phyloP scores from a whole-genome alignment of 2,329 filamentous ascomycete species.

The Trichoderma brevicompactum region DNA sequence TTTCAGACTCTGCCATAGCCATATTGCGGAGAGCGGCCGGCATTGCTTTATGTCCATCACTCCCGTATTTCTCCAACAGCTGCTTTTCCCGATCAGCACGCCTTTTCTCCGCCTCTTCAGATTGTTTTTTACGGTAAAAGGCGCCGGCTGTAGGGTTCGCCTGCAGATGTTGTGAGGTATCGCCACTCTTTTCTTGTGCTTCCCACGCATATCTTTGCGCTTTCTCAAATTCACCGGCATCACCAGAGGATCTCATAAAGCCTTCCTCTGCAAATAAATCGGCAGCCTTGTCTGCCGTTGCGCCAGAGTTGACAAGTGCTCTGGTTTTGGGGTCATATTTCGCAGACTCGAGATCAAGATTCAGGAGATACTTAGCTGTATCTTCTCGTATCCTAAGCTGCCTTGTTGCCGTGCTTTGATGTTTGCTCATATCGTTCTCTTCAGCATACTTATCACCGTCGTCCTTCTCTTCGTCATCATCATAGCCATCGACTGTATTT shows the following conservation, averaged over 20 bases:
- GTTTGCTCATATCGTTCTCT: constrained; percentile 93
- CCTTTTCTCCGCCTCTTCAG: constrained; percentile 71
- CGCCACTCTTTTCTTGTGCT: constrained; percentile 79
- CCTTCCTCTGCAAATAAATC: constrained; percentile 89
- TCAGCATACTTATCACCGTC: constrained; percentile 82
- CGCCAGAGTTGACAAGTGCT: constrained; percentile 84
- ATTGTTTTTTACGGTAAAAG: constrained; percentile 78
- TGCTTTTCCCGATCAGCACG: constrained; percentile 69
- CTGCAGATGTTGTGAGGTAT: constrained; percentile 85
- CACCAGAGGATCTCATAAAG: constrained; percentile 84
- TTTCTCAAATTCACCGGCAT: constrained; percentile 88
- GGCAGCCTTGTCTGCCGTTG: constrained; percentile 77
- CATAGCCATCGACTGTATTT: constrained; percentile 47
- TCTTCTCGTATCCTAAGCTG: constrained; percentile 93
- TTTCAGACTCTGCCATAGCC: constrained; percentile 78
- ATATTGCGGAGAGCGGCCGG: constrained; percentile 67
- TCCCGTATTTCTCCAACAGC: constrained; percentile 82
- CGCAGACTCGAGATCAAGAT: constrained; percentile 92
- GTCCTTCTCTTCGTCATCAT: constrained; percentile 49
- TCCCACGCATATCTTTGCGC: constrained; percentile 95
- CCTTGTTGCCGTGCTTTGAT: constrained; percentile 87
- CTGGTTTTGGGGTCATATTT: constrained; percentile 98
- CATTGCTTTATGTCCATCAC: constrained; percentile 58
- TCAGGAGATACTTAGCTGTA: constrained; percentile 94
- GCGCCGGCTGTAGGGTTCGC: constrained; percentile 96